A percentile compares a stretch with the other conserved stretches of the same genome.
phyloP scores from a whole-genome alignment of 495 filamentous ascomycete genomes.

The Aspergillus affinis region DNA sequence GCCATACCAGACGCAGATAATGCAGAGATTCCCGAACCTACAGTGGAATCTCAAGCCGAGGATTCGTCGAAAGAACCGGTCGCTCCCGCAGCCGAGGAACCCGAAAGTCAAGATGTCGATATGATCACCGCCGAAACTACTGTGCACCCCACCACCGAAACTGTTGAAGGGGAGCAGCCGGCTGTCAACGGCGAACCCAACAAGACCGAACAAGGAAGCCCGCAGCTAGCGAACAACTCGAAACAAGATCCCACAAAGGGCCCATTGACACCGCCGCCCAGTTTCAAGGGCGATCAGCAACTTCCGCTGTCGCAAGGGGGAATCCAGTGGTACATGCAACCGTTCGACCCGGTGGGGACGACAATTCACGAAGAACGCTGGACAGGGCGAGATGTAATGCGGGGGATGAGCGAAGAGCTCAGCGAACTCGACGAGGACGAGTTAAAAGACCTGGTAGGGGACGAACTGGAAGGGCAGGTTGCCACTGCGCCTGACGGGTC shows the following conservation, averaged over 20 bases:
- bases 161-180: slow-evolving; percentile 12
- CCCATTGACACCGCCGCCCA: slow-evolving; percentile 46
- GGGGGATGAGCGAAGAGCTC: slow-evolving; percentile 80
- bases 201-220: slow-evolving; percentile 35
- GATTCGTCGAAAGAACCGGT: not conserved
- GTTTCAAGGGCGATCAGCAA: slow-evolving; percentile 49
- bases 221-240: slow-evolving; percentile 38
- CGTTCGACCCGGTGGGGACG: slow-evolving; percentile 76
- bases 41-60: slow-evolving; percentile 5
- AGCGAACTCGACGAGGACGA: slow-evolving; percentile 88
- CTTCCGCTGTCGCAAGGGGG: slow-evolving; percentile 68
- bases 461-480: slow-evolving; percentile 33
- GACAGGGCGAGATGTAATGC: slow-evolving; percentile 71
- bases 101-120: slow-evolving; percentile 2
- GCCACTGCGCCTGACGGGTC: slow-evolving; percentile 13
- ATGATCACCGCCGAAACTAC: not conserved
- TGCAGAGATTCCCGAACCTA: slow-evolving; percentile 2
- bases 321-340: slow-evolving; percentile 83
- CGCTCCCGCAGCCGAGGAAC: not conserved
- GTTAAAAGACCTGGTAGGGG: slow-evolving; percentile 61
- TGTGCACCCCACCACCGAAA: slow-evolving; percentile 7
- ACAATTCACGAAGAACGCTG: slow-evolving; percentile 74
- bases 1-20: slow-evolving; percentile 11
- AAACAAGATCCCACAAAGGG: slow-evolving; percentile 17
- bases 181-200: slow-evolving; percentile 18